Evolutionary conservation across 352 stramenopile species (phyloP), one percentile per base, ranked within the genome.

Genomic region (Peronosclerospora sorghi): DNA sequence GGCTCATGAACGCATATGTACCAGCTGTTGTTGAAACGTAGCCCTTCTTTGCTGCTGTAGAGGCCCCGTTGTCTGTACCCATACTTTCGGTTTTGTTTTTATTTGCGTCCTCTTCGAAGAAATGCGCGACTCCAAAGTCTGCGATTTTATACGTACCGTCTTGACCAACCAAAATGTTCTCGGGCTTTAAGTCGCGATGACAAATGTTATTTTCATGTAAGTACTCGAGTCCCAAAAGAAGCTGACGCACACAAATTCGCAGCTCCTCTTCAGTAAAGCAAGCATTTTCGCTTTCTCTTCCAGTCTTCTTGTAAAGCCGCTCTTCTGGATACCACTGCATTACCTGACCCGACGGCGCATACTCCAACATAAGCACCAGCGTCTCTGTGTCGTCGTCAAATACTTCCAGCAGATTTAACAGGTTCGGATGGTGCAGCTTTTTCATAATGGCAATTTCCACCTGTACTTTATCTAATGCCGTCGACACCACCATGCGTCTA

Each of bases 381-480:
- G 65, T 86, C 34, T 92, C 79, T 10, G 69, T 57, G 56, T 87
- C 79, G 41, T 92, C 76, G 46, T 92, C 79, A 32, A 89, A 83
- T 5, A 92, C 75, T 30, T 85, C 79, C 24, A 87, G 67, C 43
- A 92, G 49, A 29, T 86, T 85, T 8, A 92, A 54, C 51, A 92
- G 48, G 49, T 92, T 77, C 19, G 44, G 54, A 51, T 92, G 79
- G 42, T 75, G 53, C 21, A 92, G 58, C 46, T 92, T 92, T 62
- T 92, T 92, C 79, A 92, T 92, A 56, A 92, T 92, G 30, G 79
- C 76, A 36, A 92, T 92, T 45, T 92, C 79, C 34, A 88, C 45
- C 52, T 92, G 79, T 42, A 92, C 79, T 44, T 92, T 92, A 49
- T 92, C 79, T 19, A 92, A 56, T 24, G 74, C 79, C 24, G 76